Conservation (phyloP, 345 rosid genomes). For the Murraya paniculata region DNA sequence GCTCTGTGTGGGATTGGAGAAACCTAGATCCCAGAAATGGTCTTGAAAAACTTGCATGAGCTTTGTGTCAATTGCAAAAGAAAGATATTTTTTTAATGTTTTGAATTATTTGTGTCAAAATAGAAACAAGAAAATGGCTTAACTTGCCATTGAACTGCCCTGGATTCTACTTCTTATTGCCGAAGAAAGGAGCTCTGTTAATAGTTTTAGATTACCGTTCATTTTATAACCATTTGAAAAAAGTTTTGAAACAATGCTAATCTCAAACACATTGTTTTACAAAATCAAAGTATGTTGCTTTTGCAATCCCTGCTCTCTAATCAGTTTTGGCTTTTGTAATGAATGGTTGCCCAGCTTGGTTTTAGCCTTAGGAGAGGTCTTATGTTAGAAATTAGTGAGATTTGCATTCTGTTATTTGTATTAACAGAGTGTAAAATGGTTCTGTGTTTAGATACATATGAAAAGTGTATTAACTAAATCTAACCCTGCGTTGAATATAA, state of each 20-base stretch:
- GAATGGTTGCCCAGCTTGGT: neutral
- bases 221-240: neutral
- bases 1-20: neutral
- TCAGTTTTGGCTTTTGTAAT: neutral
- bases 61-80: neutral
- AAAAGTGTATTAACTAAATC: neutral
- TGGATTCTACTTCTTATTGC: neutral
- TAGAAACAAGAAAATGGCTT: neutral
- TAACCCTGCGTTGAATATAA: neutral
- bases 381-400: neutral
- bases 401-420: neutral
- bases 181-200: neutral
- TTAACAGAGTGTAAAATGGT: neutral
- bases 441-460: neutral
- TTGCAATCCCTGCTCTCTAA: neutral
- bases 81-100: neutral
- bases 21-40: slow-evolving; percentile 5
- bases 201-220: neutral
- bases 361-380: neutral
- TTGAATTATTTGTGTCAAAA: neutral
- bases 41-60: neutral
- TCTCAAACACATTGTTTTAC: neutral
- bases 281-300: no score
- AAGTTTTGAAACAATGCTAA: neutral
- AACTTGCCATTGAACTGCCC: neutral